Base-by-base conservation (phyloP, 495 filamentous ascomycete genomes). In the Hamigera avellanea region DNA sequence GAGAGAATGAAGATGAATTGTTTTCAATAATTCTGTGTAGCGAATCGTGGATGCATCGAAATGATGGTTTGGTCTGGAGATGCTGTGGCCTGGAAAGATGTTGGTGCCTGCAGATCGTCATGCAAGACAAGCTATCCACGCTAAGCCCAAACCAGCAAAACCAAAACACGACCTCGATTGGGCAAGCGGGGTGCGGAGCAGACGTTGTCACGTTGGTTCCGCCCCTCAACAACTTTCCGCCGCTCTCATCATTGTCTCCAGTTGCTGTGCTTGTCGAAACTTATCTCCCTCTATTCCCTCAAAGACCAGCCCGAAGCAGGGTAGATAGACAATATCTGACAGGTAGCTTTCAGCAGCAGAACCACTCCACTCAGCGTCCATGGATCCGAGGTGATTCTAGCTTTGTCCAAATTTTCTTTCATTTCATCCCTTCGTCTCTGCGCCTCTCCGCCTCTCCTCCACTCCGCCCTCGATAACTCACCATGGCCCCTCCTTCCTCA, bases 61-160 rank as follows among this genome's bases (percentile, higher is more conserved):
- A n/a, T n/a, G n/a, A n/a, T n/a, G n/a, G n/a, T n/a, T n/a, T n/a
- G n/a, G n/a, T n/a, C n/a, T n/a, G n/a, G n/a, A n/a, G n/a, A n/a
- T n/a, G n/a, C n/a, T n/a, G n/a, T n/a, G n/a, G n/a, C n/a, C n/a
- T n/a, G n/a, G n/a, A n/a, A n/a, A n/a, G n/a, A n/a, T n/a, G n/a
- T n/a, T n/a, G n/a, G n/a, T n/a, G n/a, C n/a, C n/a, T n/a, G n/a
- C n/a, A n/a, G n/a, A n/a, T n/a, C n/a, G n/a, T n/a, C n/a, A n/a
- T n/a, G n/a, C n/a, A n/a, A n/a, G n/a, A n/a, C 27, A 30, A n/a
- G 27, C 3, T n/a, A 30, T 23, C 10, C 14, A 30, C 14, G n/a
- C 3, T 35, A 38, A 32, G 39, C 43, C 21, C 35, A 37, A 19
- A 37, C 25, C 28, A 33, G 40, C 30, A 43, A 43, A 38, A 37